Base-by-base conservation (phyloP, 2,329 filamentous ascomycete genomes). In the Fusarium drepaniforme region DNA sequence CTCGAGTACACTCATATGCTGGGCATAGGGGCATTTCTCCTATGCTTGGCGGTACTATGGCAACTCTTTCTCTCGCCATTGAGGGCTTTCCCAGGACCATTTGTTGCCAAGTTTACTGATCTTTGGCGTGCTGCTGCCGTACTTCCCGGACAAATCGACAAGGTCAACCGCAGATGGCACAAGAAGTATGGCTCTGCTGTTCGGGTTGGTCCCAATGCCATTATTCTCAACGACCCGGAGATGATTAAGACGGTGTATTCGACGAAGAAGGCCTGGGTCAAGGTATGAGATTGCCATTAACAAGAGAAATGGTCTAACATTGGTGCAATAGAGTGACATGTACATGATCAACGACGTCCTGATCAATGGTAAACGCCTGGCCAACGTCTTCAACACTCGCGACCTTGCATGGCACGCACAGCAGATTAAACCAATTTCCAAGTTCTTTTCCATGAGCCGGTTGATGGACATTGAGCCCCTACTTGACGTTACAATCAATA, bases 391-490 rank as follows among this genome's bases (percentile, higher is more conserved):
- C 15, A 62, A 62, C 18, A 35, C 59, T 3, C n/a, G 18, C 5
- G 59, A 62, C 1, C 38, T 46, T n/a, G 40, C 15, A 23, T 62
- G 59, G 40, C 59, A 62, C 11, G 15, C 59, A 4, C 59, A 62
- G 9, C 40, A 62, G 15, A 30, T 62, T 2, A 62, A 46, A 15
- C 59, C 59, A 1, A 62, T 62, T 3, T 46, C 38, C 38, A 62
- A 62, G 40, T 46, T 62, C 40, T 62, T 62, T 11, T 33, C 38
- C 28, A 62, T 62, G 59, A 62, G 59, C 15, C 42, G 37, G 8
- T n/a, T 62, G 7, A 62, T 62, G n/a, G 40, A 62, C 4, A 42
- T 30, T 5, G 59, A 62, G 18, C 38, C 59, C 2, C 4, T 62
- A 18, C 3, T 62, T n/a, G 59, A 62, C 8, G 59, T 23, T 11